Conservation (phyloP, 768 basidiomycete genomes). For the Kondoa subrosea region DNA sequence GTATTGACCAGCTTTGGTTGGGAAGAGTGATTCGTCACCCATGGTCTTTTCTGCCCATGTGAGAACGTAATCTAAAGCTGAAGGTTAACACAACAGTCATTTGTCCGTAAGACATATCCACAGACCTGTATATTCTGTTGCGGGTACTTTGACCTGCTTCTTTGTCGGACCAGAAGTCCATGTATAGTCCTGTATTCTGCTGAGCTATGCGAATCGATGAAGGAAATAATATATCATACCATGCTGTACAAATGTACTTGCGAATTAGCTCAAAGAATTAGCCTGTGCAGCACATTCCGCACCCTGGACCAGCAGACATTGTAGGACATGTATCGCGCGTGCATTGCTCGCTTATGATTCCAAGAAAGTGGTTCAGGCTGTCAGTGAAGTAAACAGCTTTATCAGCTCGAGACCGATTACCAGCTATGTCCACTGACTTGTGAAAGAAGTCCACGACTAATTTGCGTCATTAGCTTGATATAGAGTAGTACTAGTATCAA, state of each 20-base stretch:
- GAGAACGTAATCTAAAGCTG: constrained; percentile 67
- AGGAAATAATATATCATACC: too few relatives aligned
- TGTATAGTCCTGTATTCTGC: constrained; percentile 63
- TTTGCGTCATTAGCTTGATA: neutral
- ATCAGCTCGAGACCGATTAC: neutral
- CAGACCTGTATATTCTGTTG: constrained; percentile 80
- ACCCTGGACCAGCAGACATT: constrained; percentile 81
- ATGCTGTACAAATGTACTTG: too few relatives aligned
- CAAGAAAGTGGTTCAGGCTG: constrained; percentile 80
- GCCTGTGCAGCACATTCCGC: constrained; percentile 30
- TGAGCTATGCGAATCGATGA: too few relatives aligned
- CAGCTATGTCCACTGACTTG: constrained; percentile 35
- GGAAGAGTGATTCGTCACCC: constrained; percentile 86
- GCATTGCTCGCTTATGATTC: constrained; percentile 79
- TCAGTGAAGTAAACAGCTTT: neutral
- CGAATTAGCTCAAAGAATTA: neutral
- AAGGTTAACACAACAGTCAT: neutral
- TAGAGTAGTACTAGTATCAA: constrained; percentile 5
- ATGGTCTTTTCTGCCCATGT: constrained; percentile 86
- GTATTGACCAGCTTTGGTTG: constrained; percentile 71
- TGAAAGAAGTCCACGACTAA: constrained; percentile 93
- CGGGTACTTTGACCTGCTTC: constrained; percentile 68
- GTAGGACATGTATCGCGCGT: constrained; percentile 74
- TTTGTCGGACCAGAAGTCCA: constrained; percentile 79
- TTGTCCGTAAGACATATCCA: neutral